A percentile compares a stretch with the other conserved stretches of the same genome.
Evolutionary conservation across 495 filamentous ascomycete species (phyloP).

Genomic region (Acidiella bohemica): DNA sequence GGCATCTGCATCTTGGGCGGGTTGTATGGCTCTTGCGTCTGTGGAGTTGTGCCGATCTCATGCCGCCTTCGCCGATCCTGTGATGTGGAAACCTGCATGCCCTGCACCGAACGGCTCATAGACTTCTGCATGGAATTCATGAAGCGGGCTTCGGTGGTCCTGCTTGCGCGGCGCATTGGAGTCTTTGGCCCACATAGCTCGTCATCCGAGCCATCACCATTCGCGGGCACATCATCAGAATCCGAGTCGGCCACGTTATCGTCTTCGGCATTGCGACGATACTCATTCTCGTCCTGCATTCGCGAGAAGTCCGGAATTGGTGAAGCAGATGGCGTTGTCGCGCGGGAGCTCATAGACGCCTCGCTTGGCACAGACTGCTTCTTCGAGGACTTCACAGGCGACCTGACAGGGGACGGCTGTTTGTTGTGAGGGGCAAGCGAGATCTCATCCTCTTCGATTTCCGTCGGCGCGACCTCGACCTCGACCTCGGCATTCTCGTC

Average conservation of each 20-base stretch:
- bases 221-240: too few species aligned
- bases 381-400: background rate
- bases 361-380: constrained; percentile 1
- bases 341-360: constrained; percentile 14
- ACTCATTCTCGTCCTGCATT: constrained; percentile 6
- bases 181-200: constrained; percentile 21
- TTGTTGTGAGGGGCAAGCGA: constrained; percentile 1
- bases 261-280: too few species aligned
- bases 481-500: constrained; percentile 19
- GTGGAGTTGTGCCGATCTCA: too few species aligned
- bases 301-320: constrained; percentile 6
- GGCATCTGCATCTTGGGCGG: too few species aligned
- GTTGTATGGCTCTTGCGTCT: too few species aligned
- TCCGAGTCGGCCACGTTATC: constrained; percentile 1
- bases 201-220: constrained; percentile 11
- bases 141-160: constrained; percentile 9
- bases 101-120: too few species aligned
- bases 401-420: background rate
- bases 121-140: constrained; percentile 15
- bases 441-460: background rate
- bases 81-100: too few species aligned
- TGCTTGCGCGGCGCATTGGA: constrained; percentile 16
- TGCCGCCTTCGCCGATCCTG: too few species aligned
- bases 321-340: constrained; percentile 13
- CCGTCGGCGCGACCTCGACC: background rate